Conservation (phyloP, 768 basidiomycete genomes). For the Ramaria rubella region DNA sequence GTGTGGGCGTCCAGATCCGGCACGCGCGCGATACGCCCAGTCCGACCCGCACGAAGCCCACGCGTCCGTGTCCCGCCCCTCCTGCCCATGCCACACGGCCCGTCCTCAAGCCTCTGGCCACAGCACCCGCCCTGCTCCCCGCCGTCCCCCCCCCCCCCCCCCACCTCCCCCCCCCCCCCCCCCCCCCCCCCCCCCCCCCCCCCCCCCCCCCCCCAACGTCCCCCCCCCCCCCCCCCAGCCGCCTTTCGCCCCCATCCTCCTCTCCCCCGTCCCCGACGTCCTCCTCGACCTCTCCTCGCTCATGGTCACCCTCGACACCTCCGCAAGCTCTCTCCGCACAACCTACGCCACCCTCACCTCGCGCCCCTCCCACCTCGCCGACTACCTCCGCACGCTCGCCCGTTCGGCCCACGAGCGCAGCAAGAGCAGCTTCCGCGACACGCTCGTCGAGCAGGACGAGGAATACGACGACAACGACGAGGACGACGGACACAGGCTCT, state of each 20-base stretch:
- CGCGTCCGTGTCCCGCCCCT: constrained; percentile 20
- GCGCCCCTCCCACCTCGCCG: constrained; percentile 58
- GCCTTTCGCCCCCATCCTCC: constrained; percentile 59
- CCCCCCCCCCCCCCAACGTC: constrained; percentile 42
- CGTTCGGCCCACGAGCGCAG: constrained; percentile 7
- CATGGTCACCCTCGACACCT: constrained; percentile 70
- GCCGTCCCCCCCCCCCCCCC: no score
- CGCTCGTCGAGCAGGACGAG: constrained; percentile 10
- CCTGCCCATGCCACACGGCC: constrained; percentile 9
- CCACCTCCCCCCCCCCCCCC: no score
- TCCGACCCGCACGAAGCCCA: constrained; percentile 30
- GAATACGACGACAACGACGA: constrained; percentile 31
- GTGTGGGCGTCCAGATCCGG: no score
- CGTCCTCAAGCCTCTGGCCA: constrained; percentile 34
- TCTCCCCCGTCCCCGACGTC: constrained; percentile 42
- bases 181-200: constrained; percentile 32
- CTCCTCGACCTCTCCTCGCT: constrained; percentile 51
- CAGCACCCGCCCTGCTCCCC: constrained; percentile 38
- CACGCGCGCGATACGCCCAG: constrained; percentile 17
- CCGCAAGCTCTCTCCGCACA: constrained; percentile 57
- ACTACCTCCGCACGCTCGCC: constrained; percentile 42
- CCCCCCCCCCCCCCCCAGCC: constrained; percentile 41
- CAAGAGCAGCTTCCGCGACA: constrained; percentile 6
- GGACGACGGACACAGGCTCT: constrained; percentile 38
- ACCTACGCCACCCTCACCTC: constrained; percentile 62